phyloP scores from a whole-genome alignment of 1,284 basidiomycete genomes.

The Termitomyces sp. region DNA sequence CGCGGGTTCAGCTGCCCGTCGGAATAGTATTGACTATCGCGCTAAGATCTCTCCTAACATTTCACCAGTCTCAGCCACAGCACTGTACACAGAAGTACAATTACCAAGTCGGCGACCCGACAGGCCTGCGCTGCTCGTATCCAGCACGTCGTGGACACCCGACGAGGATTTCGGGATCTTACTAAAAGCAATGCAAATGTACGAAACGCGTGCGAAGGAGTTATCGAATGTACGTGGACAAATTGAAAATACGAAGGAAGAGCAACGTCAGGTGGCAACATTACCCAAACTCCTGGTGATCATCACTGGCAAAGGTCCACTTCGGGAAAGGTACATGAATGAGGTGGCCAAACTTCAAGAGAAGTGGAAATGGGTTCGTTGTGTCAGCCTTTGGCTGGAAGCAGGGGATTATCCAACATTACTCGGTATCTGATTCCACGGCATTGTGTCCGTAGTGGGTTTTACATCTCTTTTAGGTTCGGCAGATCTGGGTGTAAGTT shows the following conservation, averaged over 20 bases:
- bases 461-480: constrained; percentile 50
- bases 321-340: constrained; percentile 70
- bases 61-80: constrained; percentile 19
- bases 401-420: constrained; percentile 84
- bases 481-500: constrained; percentile 86
- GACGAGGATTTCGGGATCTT: constrained; percentile 95
- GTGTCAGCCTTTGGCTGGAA: constrained; percentile 84
- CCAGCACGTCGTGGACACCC: constrained; percentile 95
- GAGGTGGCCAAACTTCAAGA: constrained; percentile 54
- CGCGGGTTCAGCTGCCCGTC: constrained; percentile 6
- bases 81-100: constrained; percentile 32
- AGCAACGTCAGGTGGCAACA: constrained; percentile 21
- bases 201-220: constrained; percentile 57
- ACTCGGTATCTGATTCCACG: constrained; percentile 46
- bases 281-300: constrained; percentile 79
- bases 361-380: constrained; percentile 78
- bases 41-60: constrained; percentile 16
- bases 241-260: not conserved
- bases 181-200: constrained; percentile 64
- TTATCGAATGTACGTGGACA: constrained; percentile 17
- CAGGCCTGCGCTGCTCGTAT: constrained; percentile 84
- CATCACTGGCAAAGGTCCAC: constrained; percentile 90
- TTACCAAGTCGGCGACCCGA: constrained; percentile 52
- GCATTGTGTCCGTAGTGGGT: not conserved
- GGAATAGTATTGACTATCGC: constrained; percentile 15